Base-by-base conservation (phyloP, 2,329 filamentous ascomycete species). In the Pyrenophora graminea region DNA sequence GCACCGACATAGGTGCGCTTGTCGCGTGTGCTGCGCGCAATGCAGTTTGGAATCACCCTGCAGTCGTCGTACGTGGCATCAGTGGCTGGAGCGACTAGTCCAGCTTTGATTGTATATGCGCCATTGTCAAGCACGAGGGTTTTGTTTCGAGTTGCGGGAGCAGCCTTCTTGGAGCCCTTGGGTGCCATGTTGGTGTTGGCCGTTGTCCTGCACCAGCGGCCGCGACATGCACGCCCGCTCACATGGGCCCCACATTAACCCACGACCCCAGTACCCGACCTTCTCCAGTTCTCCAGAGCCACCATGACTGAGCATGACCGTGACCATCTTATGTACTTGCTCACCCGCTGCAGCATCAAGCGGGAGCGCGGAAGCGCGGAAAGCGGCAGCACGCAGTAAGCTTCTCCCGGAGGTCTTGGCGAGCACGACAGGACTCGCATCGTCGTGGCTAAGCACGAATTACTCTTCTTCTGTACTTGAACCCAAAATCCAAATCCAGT, bases 101-200 rank as follows among this genome's bases (percentile, higher is more conserved):
- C 94, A 13, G 92, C 91, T 77, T 99, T 99, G 72, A 99, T 83
- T 6, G 87, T 92, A 75, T 90, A 88, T 37, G 88, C 92, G 70
- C 94, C 94, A 77, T 97, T 97, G 77, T 99, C 94, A 67, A 99
- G 80, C 39, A 99, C 82, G 46, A 99, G 85, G 0, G 92, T 96
- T 27, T 69, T 59, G 18, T 47, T 53, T 12, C 62, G 62, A 13
- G 44, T 21, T 21, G 57, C 53, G 4, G 55, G 39, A 2, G 63
- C 55, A 3, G 58, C 58, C 46, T 70, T 72, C n/a, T 55, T 66
- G 3, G 59, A 66, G 43, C 66, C 62, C 59, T 71, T 71, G 56
- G 71, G 47, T 58, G 65, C 66, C 71, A 72, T 65, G 21, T 23
- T 51, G 32, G 27, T 25, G 37, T 19, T n/a, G 32, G 36, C 30